Evolutionary conservation across 2,329 filamentous ascomycete genomes (phyloP), one percentile per base, ranked within the genome.

Genomic region (Tolypocladium pustulatum): DNA sequence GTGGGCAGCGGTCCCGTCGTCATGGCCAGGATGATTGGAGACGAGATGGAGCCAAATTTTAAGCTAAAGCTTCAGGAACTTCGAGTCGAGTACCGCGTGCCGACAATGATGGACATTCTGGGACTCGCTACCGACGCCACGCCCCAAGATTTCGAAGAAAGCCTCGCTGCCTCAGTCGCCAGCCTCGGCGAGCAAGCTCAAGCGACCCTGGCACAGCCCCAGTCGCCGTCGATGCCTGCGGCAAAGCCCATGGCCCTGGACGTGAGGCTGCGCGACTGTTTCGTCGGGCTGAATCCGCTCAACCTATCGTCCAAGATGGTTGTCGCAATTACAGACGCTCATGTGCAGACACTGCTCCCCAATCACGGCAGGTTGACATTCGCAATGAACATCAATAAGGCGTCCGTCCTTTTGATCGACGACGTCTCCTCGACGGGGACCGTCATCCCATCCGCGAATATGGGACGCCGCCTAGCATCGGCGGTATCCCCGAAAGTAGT

Each of bases 11-110:
- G 66, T 5, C 73, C 75, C 1, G 90, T 92, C 63, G 71, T 97
- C 57, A 96, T 96, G 86, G 84, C 89, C 60, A 84, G 94, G 55
- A 89, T 96, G 75, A 89, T 99, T 63, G 91, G 91, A 0, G 92
- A 97, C 69, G 93, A 97, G 69, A 90, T 95, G 74, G 93, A 97
- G 63, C 93, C 95, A 0, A 86, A 90, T 8, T 78, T 97, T 64
- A 96, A 95, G 70, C 72, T 97, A 59, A 95, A 96, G 69, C 75
- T 97, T 49, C 89, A 89, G 71, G 91, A 96, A 61, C 65, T 96
- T 5, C 87, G 85, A 60, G 72, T 91, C n/a, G 95, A 99, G 69
- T 99, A 99, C 70, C 87, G 88, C 20, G 89, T 97, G 4, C 83
- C 90, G 0, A 90, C 89, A 0, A 72, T 97, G 0, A 87, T 96